phyloP scores from a whole-genome alignment of 169 alveolate species.

The Eimeria maxima region DNA sequence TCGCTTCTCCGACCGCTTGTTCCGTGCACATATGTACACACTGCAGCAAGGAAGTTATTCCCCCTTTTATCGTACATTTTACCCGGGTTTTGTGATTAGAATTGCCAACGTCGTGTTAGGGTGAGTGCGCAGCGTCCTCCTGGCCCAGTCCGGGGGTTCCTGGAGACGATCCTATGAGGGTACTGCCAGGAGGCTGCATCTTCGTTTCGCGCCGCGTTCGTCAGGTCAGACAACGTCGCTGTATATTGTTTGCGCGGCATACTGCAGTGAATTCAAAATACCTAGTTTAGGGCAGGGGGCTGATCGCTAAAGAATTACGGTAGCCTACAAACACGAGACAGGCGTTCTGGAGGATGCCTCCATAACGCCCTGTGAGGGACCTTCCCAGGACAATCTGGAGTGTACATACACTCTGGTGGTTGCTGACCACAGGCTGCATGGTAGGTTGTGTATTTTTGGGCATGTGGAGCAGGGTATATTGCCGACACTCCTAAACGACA shows the following conservation, averaged over 20 bases:
- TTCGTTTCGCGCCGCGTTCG: slow-evolving; percentile 82
- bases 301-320: no score
- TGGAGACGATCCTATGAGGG: slow-evolving; percentile 62
- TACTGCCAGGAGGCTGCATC: slow-evolving; percentile 79
- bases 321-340: background rate
- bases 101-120: background rate
- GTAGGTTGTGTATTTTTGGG: background rate
- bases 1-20: background rate
- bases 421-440: background rate
- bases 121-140: slow-evolving; percentile 56
- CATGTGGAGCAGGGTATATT: slow-evolving; percentile 89
- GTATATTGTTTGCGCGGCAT: background rate
- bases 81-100: background rate
- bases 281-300: background rate
- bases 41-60: background rate
- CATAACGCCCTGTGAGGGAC: background rate
- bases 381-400: background rate
- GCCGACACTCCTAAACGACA: slow-evolving; percentile 94
- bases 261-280: background rate
- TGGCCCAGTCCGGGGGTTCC: slow-evolving; percentile 56
- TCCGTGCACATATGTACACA: background rate
- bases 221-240: slow-evolving; percentile 8
- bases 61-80: background rate
- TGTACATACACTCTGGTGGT: background rate
- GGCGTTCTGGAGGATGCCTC: background rate